phyloP scores from a whole-genome alignment of 2,329 filamentous ascomycete species.

The Dactylellina haptotyla region DNA sequence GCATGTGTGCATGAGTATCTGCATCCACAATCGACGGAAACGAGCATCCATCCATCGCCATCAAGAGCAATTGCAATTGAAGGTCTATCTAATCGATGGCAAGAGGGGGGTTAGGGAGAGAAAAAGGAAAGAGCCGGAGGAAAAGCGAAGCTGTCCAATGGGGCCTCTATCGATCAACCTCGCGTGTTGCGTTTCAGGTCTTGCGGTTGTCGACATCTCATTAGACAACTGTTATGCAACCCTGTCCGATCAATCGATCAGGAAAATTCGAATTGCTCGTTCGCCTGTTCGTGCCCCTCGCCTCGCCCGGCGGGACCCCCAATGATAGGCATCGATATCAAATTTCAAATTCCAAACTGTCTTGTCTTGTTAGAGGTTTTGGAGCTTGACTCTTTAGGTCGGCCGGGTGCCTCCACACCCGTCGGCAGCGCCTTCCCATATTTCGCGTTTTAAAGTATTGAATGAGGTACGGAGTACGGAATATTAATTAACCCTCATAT shows the following conservation, averaged over 20 bases:
- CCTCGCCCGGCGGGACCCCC: not conserved
- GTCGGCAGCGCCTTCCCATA: constrained; percentile 13
- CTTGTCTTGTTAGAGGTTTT: constrained; percentile 5
- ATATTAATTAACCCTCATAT: constrained; percentile 32
- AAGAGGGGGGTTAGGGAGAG: too few relatives aligned
- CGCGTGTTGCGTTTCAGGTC: constrained; percentile 32
- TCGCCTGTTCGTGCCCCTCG: not conserved
- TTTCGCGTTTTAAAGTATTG: not conserved
- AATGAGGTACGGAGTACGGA: constrained; percentile 24
- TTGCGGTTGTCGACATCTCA: constrained; percentile 21
- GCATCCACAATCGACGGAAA: constrained; percentile 15
- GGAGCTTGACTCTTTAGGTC: constrained; percentile 3
- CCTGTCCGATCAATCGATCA: not conserved
- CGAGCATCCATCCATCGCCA: not conserved
- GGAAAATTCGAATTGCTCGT: too few relatives aligned
- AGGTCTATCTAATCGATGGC: constrained; percentile 48
- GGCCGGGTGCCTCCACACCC: constrained; percentile 26
- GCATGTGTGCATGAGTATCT: not conserved
- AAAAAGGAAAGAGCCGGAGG: too few relatives aligned
- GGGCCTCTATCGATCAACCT: constrained; percentile 32
- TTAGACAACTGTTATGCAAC: constrained; percentile 8
- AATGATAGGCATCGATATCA: constrained; percentile 24
- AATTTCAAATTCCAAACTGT: constrained; percentile 1
- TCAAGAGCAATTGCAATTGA: not conserved
- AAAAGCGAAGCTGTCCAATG: constrained; percentile 19